A percentile compares a stretch with the other conserved stretches of the same genome.
Evolutionary conservation across 164 flowering plant species (phyloP).

Genomic region (Sedum album): DNA sequence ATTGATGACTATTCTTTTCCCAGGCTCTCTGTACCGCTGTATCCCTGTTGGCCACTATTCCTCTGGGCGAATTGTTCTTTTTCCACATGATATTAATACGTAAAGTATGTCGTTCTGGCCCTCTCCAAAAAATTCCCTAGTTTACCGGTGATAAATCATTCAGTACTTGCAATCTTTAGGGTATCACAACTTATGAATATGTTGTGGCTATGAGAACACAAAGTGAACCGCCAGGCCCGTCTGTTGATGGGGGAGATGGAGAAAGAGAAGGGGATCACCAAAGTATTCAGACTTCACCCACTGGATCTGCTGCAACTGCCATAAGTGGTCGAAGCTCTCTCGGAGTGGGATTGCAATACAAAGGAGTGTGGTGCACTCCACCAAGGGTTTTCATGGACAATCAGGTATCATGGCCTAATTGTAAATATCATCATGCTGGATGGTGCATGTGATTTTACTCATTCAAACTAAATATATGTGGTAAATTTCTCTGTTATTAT

Average conservation of each 20-base stretch:
- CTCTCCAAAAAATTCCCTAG: no score
- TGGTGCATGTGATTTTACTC: no score
- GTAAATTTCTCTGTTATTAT: no score
- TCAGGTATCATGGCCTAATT: constrained; percentile 37
- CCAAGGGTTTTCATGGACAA: constrained; percentile 93
- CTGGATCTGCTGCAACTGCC: constrained; percentile 78
- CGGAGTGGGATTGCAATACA: constrained; percentile 69
- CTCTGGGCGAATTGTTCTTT: constrained; percentile 79
- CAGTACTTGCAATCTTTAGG: constrained; percentile 41
- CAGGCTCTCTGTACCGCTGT: constrained; percentile 76
- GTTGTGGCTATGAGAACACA: constrained; percentile 93
- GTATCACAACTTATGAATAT: constrained; percentile 90
- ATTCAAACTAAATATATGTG: no score
- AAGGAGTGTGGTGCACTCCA: constrained; percentile 95
- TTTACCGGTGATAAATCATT: no score
- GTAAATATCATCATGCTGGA: no score
- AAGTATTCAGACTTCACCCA: constrained; percentile 85
- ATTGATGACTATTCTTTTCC: constrained; percentile 8
- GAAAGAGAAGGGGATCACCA: constrained; percentile 34
- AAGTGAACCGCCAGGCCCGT: constrained; percentile 93
- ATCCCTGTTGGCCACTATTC: constrained; percentile 64
- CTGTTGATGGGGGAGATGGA: constrained; percentile 50
- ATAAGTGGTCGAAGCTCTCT: constrained; percentile 80
- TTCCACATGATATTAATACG: constrained; percentile 76
- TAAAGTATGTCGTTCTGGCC: constrained; percentile 37